These are phyloP conservation scores for Aspergillus brunneoviolaceus DNA, from an alignment of 2,329 filamentous ascomycete species.

Conservation along the genomic window DNA sequence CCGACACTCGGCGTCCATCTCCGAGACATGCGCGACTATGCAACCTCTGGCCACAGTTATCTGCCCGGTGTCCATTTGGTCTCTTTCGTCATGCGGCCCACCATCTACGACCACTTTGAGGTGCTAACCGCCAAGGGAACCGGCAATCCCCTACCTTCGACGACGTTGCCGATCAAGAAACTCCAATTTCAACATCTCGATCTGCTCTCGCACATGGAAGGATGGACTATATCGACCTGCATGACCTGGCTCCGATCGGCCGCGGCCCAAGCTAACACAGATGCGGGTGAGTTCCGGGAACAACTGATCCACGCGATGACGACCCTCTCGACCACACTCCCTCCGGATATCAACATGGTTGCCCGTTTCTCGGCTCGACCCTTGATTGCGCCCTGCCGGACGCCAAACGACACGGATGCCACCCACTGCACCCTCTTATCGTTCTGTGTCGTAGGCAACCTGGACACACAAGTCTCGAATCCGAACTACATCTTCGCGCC, in stretches of 20 bases:
- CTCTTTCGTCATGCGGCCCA: conserved; percentile 46
- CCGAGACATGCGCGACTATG: conserved; percentile 62
- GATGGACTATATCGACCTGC: conserved; percentile 39
- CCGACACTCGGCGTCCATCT: conserved; percentile 63
- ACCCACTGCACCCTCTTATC: conserved; percentile 50
- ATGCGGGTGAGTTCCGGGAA: conserved; percentile 42
- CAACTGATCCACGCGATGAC: conserved; percentile 46
- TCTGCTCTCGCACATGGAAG: conserved; percentile 49
- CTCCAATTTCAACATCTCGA: conserved; percentile 58
- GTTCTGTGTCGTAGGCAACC: conserved; percentile 63
- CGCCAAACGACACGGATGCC: conserved; percentile 22
- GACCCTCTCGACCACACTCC: conserved; percentile 44
- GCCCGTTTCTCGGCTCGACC: conserved; percentile 40
- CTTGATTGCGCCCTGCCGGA: conserved; percentile 38
- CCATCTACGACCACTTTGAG: conserved; percentile 61
- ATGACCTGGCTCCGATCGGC: conserved; percentile 35
- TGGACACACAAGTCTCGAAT: conserved; percentile 56
- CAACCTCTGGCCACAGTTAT: conserved; percentile 29
- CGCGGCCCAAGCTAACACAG: conserved; percentile 23
- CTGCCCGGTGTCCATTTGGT: conserved; percentile 43
- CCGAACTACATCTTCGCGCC: conserved; percentile 60
- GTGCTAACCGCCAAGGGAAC: conserved; percentile 59
- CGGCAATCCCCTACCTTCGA: conserved; percentile 61
- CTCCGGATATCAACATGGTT: conserved; percentile 32
- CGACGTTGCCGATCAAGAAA: conserved; percentile 53